Evolutionary conservation across 495 filamentous ascomycete genomes (phyloP).

Genomic region (Aspergillus kassunensis): DNA sequence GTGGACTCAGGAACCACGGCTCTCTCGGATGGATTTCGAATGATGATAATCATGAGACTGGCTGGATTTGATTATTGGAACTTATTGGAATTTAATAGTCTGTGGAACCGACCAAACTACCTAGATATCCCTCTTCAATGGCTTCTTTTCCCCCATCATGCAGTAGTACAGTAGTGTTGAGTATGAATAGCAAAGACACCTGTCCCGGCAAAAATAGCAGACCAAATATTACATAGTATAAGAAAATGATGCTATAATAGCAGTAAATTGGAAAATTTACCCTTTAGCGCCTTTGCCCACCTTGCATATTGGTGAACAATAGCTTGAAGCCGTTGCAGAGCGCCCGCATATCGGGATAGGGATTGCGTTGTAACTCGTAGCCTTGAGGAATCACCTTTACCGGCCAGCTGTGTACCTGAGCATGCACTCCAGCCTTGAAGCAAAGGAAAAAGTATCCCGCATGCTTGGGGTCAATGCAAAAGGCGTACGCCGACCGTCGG

Average conservation of each 20-base stretch:
- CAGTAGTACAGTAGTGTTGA: too few relatives aligned
- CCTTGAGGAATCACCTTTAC: conserved; percentile 87
- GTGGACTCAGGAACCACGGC: conserved; percentile 11
- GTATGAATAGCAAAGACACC: conserved; percentile 6
- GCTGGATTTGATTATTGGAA: not conserved
- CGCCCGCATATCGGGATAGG: conserved; percentile 89
- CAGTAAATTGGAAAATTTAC: not conserved
- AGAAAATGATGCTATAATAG: conserved; percentile 17
- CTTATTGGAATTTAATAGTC: not conserved
- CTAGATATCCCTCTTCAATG: not conserved
- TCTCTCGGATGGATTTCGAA: not conserved
- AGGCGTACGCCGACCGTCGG: conserved; percentile 85
- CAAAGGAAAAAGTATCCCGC: conserved; percentile 93
- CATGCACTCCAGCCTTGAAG: conserved; percentile 82
- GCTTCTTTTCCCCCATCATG: conserved; percentile 8
- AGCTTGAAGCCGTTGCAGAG: conserved; percentile 85
- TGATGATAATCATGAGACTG: too few relatives aligned
- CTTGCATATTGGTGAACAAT: conserved; percentile 55
- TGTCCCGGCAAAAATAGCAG: conserved; percentile 1
- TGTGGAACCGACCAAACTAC: not conserved
- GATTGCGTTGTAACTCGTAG: conserved; percentile 79
- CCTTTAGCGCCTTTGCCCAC: conserved; percentile 31
- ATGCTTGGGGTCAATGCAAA: conserved; percentile 87
- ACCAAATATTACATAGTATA: conserved; percentile 21
- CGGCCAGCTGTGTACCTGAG: conserved; percentile 71